Conservation (phyloP, 2,329 filamentous ascomycete genomes). For the Exserohilum rostratum region DNA sequence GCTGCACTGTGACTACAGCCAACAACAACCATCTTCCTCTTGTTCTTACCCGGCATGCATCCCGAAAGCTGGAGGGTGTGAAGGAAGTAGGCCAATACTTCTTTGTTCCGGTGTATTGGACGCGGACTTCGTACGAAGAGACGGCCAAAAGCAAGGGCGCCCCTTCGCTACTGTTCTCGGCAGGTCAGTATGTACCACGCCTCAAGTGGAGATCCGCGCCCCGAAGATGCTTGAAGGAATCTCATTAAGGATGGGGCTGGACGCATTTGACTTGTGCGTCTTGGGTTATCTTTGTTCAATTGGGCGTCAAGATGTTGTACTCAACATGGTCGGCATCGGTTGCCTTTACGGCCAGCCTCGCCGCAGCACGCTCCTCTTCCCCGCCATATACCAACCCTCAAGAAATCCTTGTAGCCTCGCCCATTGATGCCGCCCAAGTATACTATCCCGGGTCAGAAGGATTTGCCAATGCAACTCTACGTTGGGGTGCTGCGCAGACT, state of each 20-base stretch:
- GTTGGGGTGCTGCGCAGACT: conserved; percentile 25
- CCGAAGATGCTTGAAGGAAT: not conserved
- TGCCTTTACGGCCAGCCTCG: not conserved
- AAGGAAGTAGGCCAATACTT: not conserved
- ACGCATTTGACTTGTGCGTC: not conserved
- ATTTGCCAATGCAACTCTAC: conserved; percentile 15
- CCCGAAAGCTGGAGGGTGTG: too few relatives aligned
- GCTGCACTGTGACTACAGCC: too few relatives aligned
- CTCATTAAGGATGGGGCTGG: not conserved
- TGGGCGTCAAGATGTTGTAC: not conserved
- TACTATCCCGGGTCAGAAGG: conserved; percentile 14
- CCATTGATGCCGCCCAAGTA: conserved; percentile 7
- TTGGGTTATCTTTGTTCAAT: not conserved
- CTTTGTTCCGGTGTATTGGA: not conserved
- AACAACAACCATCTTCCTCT: too few relatives aligned
- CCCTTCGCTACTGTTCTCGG: not conserved
- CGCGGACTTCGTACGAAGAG: not conserved
- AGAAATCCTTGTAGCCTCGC: not conserved
- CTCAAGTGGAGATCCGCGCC: not conserved
- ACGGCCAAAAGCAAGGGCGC: not conserved
- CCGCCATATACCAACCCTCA: not conserved
- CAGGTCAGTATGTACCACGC: not conserved
- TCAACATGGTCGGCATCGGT: not conserved
- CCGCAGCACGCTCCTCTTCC: not conserved
- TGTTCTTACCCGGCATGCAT: too few relatives aligned